These are phyloP conservation scores for Urochloa ruziziensis DNA, from an alignment of 176 grass and related monocot genomes.

Conservation along the genomic window DNA sequence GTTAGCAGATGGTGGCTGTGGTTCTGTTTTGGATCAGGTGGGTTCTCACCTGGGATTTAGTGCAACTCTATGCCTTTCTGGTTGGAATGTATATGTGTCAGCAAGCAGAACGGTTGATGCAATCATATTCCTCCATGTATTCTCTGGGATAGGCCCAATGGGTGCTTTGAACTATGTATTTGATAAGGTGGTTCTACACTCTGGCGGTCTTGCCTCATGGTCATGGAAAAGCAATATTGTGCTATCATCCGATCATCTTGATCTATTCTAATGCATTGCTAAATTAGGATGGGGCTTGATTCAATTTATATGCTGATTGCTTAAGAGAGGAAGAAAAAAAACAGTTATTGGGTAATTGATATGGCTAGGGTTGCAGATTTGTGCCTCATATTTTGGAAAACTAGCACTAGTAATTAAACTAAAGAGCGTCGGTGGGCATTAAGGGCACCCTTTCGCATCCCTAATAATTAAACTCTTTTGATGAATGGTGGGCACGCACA, in stretches of 20 bases:
- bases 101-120: not conserved
- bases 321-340: not conserved
- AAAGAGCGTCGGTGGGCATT: too few species aligned
- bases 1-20: not conserved
- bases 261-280: not conserved
- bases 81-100: not conserved
- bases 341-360: not conserved
- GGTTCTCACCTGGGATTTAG: constrained; percentile 1
- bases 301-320: not conserved
- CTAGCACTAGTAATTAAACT: too few species aligned
- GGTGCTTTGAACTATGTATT: not conserved
- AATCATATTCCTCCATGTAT: not conserved
- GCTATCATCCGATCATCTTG: not conserved
- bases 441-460: too few species aligned
- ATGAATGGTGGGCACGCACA: too few species aligned
- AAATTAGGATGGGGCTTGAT: not conserved
- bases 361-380: not conserved
- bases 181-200: not conserved
- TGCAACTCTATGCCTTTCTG: constrained; percentile 5
- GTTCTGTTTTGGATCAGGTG: not conserved
- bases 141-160: not conserved
- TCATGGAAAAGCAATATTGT: not conserved
- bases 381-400: too few species aligned
- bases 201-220: too few species aligned
- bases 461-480: too few species aligned